These are phyloP conservation scores for Paratinospora sagittata DNA, from an alignment of 164 flowering plant species.

Conservation along the genomic window DNA sequence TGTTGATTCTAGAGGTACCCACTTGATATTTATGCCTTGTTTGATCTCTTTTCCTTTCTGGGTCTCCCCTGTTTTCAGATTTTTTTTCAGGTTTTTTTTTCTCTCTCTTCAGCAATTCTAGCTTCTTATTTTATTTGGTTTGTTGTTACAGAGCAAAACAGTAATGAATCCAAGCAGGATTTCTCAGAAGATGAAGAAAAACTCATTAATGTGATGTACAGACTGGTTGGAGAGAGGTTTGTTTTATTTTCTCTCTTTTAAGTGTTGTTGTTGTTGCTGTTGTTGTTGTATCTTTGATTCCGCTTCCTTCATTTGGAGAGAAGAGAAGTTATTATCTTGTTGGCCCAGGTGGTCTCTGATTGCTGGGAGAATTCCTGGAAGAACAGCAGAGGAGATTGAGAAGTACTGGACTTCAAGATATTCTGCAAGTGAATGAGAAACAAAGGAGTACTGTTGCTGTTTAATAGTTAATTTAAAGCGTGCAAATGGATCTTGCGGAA, in stretches of 20 bases:
- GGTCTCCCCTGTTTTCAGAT: too few species aligned
- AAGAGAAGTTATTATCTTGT: background rate
- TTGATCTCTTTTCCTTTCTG: too few species aligned
- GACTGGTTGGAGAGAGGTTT: slow-evolving; percentile 7
- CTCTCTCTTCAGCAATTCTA: too few species aligned
- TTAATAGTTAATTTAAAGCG: background rate
- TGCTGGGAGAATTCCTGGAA: slow-evolving; percentile 10
- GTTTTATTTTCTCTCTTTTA: background rate
- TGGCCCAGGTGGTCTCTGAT: slow-evolving; percentile 4
- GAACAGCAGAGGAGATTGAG: too few species aligned
- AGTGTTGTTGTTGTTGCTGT: too few species aligned
- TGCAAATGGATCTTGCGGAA: background rate
- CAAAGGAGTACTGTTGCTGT: background rate
- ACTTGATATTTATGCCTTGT: background rate
- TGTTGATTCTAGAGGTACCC: slow-evolving; percentile 3
- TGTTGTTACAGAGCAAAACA: background rate
- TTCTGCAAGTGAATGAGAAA: background rate
- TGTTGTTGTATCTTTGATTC: background rate
- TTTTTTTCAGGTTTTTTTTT: too few species aligned
- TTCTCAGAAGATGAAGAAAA: slow-evolving; percentile 6
- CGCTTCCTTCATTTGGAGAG: background rate
- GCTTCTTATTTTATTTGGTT: too few species aligned
- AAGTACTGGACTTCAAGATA: slow-evolving; percentile 8
- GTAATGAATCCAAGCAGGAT: background rate
- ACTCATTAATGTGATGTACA: slow-evolving; percentile 3